phyloP scores from a whole-genome alignment of 2,329 filamentous ascomycete genomes.

The Bretziella fagacearum region DNA sequence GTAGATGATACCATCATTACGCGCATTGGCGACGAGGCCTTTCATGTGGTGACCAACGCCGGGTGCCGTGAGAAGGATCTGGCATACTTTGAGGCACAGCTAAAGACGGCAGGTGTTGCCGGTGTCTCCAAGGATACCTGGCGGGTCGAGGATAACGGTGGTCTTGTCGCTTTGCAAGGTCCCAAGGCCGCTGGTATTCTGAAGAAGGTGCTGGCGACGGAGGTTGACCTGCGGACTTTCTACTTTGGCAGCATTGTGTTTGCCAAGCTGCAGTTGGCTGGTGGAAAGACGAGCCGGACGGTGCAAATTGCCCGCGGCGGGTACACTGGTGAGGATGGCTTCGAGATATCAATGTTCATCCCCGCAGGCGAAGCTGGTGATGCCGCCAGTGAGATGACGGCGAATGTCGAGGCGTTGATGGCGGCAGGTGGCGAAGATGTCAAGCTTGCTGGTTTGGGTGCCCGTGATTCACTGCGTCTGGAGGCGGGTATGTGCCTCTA shows the following conservation, averaged over 20 bases:
- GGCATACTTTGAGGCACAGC: conserved; percentile 54
- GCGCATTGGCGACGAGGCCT: conserved; percentile 52
- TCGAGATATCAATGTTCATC: conserved; percentile 70
- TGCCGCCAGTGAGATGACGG: conserved; percentile 36
- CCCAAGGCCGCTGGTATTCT: conserved; percentile 59
- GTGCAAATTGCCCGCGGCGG: conserved; percentile 67
- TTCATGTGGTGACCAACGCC: conserved; percentile 92
- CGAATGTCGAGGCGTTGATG: conserved; percentile 48
- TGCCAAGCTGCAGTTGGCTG: conserved; percentile 45
- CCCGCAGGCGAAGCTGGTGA: conserved; percentile 35
- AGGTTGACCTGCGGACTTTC: conserved; percentile 44
- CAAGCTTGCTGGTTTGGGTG: conserved; percentile 72
- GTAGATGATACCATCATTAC: conserved; percentile 90
- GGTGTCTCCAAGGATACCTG: conserved; percentile 37
- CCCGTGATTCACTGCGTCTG: conserved; percentile 77
- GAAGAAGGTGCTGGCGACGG: conserved; percentile 38
- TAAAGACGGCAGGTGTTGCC: conserved; percentile 41
- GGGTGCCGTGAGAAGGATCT: conserved; percentile 81
- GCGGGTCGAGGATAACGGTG: conserved; percentile 53
- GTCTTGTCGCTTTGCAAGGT: conserved; percentile 79
- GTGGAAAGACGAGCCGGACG: conserved; percentile 26
- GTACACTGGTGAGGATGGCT: conserved; percentile 96
- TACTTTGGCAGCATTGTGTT: conserved; percentile 67
- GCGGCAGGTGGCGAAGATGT: conserved; percentile 44
- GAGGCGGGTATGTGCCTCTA: conserved; percentile 99